phyloP scores from a whole-genome alignment of 73 alveolate genomes.

The Symbiodinium pilosum region DNA sequence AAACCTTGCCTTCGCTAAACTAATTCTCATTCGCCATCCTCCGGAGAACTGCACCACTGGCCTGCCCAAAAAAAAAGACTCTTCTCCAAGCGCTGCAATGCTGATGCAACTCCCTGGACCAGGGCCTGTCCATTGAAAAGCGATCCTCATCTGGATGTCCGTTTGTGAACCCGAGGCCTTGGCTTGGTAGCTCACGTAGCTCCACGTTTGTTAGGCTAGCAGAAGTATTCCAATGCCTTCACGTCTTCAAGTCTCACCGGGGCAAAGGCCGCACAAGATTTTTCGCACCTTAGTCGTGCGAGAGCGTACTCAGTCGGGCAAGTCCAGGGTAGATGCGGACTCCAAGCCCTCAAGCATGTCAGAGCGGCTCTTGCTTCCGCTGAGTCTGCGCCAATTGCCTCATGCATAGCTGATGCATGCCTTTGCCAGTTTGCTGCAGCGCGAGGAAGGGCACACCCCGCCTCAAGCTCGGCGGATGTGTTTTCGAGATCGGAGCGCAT shows the following conservation, averaged over 20 bases:
- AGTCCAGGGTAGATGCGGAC: background rate
- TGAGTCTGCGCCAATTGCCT: constrained; percentile 96
- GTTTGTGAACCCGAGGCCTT: constrained; percentile 95
- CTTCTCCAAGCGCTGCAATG: too few relatives aligned
- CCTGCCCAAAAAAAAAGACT: background rate
- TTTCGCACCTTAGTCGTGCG: constrained; percentile 46
- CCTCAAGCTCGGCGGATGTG: constrained; percentile 94
- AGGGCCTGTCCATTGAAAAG: constrained; percentile 84
- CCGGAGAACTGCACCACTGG: constrained; percentile 96
- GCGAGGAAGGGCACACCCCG: too few relatives aligned
- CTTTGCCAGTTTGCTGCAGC: too few relatives aligned
- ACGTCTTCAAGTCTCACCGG: too few relatives aligned
- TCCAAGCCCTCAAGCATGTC: background rate
- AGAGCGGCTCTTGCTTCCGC: constrained; percentile 95
- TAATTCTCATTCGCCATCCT: constrained; percentile 97
- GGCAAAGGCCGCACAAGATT: constrained; percentile 95
- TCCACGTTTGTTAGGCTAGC: too few relatives aligned
- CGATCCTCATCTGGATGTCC: constrained; percentile 91
- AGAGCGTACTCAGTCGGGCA: background rate
- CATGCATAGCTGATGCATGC: too few relatives aligned
- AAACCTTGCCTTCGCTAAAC: constrained; percentile 96
- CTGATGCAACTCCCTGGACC: too few relatives aligned
- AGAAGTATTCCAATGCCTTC: too few relatives aligned
- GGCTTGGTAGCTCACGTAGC: background rate
- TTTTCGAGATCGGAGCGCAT: constrained; percentile 48